Percentiles rank a stretch among this genome's conserved stretches.
Evolutionary conservation across 805 yeast genomes (phyloP).

Genomic region (Candida ipomoeae): DNA sequence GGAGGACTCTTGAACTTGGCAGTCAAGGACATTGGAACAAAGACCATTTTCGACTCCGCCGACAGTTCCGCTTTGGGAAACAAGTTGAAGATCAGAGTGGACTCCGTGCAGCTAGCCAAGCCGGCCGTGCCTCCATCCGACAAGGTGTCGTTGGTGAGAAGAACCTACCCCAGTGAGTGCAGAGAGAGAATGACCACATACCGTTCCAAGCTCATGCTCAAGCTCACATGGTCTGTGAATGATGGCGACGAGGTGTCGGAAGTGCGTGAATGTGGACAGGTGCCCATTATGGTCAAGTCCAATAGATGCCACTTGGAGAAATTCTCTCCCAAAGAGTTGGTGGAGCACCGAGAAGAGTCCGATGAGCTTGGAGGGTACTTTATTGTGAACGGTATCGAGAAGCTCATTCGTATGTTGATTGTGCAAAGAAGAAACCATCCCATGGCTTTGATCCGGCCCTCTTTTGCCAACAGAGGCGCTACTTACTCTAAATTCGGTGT

Average conservation of each 20-base stretch:
- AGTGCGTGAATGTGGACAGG: slow-evolving; percentile 83
- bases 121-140: slow-evolving; percentile 73
- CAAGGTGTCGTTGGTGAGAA: slow-evolving; percentile 70
- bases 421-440: slow-evolving; percentile 98
- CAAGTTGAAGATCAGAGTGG: slow-evolving; percentile 79
- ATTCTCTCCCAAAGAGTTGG: slow-evolving; percentile 77
- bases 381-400: slow-evolving; percentile 94
- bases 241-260: slow-evolving; percentile 80
- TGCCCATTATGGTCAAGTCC: slow-evolving; percentile 87
- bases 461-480: slow-evolving; percentile 91
- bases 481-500: slow-evolving; percentile 86
- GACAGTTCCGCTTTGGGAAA: slow-evolving; percentile 74
- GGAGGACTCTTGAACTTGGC: slow-evolving; percentile 85
- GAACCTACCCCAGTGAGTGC: slow-evolving; percentile 73
- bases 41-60: slow-evolving; percentile 77
- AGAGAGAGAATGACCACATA: slow-evolving; percentile 87
- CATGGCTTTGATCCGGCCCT: slow-evolving; percentile 94
- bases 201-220: slow-evolving; percentile 71
- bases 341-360: slow-evolving; percentile 76
- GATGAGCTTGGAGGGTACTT: slow-evolving; percentile 98
- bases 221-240: slow-evolving; percentile 81
- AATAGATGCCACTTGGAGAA: slow-evolving; percentile 89
- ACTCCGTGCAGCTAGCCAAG: slow-evolving; percentile 79
- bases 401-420: slow-evolving; percentile 92
- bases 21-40: slow-evolving; percentile 83